phyloP scores from a whole-genome alignment of 2,329 filamentous ascomycete species.

The Cordyceps tenuipes region DNA sequence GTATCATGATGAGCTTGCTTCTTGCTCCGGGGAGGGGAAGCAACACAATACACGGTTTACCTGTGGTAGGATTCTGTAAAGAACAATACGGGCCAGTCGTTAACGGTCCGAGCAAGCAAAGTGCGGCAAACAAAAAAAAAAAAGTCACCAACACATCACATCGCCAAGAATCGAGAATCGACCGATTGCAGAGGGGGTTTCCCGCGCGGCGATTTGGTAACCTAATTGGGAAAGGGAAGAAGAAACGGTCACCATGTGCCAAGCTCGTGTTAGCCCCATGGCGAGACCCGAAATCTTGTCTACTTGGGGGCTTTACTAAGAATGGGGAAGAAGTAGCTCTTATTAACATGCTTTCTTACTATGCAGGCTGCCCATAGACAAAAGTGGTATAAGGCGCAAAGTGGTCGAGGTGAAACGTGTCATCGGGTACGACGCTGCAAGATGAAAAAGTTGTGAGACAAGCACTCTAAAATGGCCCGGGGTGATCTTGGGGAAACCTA shows the following conservation, averaged over 20 bases:
- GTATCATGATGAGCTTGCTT: no score
- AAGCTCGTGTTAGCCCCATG: background rate
- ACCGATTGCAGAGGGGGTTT: background rate
- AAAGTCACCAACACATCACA: background rate
- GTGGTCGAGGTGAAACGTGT: background rate
- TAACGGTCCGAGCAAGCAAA: no score
- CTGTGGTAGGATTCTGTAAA: no score
- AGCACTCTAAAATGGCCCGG: background rate
- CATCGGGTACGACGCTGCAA: background rate
- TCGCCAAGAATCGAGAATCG: conserved; percentile 7
- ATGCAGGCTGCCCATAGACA: background rate
- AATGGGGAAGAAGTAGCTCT: background rate
- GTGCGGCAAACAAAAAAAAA: background rate
- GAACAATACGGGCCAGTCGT: no score
- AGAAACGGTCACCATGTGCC: background rate
- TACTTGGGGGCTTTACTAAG: background rate
- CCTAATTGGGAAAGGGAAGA: conserved; percentile 3
- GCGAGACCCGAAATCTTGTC: conserved; percentile 6
- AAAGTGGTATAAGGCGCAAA: background rate
- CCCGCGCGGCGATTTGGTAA: conserved; percentile 7
- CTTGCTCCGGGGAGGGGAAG: no score
- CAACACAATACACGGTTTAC: no score
- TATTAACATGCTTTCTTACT: background rate
- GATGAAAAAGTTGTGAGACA: background rate
- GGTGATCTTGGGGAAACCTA: background rate